Conservation (phyloP, 2,329 filamentous ascomycete species). For the Aspergillus fructus region DNA sequence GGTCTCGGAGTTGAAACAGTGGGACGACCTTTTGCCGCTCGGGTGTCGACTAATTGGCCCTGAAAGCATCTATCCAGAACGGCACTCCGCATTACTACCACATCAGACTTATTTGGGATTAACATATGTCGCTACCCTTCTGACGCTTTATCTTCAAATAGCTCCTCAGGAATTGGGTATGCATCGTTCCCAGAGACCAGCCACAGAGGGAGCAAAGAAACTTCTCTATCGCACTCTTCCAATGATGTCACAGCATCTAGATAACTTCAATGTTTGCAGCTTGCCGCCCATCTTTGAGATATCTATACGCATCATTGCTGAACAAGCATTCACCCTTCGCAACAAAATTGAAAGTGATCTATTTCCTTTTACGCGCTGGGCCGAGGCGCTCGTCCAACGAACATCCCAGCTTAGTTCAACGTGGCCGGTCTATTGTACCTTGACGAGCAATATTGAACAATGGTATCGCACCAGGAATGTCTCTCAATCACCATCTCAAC, state of each 20-base stretch:
- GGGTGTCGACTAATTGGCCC: constrained; percentile 38
- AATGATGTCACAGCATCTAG: constrained; percentile 37
- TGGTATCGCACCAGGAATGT: constrained; percentile 25
- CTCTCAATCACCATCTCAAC: constrained; percentile 5
- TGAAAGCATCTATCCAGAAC: constrained; percentile 37
- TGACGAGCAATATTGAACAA: constrained; percentile 29
- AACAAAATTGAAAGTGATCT: constrained; percentile 29
- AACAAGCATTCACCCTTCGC: constrained; percentile 33
- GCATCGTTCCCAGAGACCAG: constrained; percentile 32
- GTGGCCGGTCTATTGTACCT: constrained; percentile 37
- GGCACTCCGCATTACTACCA: constrained; percentile 36
- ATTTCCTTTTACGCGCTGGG: constrained; percentile 37
- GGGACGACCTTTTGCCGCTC: constrained; percentile 37
- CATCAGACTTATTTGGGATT: constrained; percentile 41
- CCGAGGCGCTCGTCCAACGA: constrained; percentile 32
- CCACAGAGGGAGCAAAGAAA: constrained; percentile 37
- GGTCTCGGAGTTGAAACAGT: constrained; percentile 36
- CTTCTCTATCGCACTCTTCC: constrained; percentile 36
- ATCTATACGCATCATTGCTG: constrained; percentile 34
- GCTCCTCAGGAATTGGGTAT: constrained; percentile 31
- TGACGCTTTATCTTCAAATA: constrained; percentile 37
- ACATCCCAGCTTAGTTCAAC: constrained; percentile 24
- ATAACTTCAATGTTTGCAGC: constrained; percentile 38
- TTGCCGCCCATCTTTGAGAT: constrained; percentile 41
- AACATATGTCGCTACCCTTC: constrained; percentile 37